These are phyloP conservation scores for Starmera stellimalicola DNA, from an alignment of 1,139 yeast species.

Conservation along the genomic window DNA sequence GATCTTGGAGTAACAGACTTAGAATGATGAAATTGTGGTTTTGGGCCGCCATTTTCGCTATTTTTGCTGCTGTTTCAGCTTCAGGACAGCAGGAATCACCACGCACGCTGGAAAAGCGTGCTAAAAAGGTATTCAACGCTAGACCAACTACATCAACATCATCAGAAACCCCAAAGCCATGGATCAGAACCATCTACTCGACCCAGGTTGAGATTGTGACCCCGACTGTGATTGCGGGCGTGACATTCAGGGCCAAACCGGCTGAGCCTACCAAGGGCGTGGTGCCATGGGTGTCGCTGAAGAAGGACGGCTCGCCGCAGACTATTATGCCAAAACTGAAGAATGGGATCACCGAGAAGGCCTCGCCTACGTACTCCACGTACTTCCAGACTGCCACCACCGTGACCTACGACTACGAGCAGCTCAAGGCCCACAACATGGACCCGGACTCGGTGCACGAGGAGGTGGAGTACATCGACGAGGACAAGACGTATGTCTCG, in stretches of 20 bases:
- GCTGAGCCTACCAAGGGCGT: slow-evolving; percentile 51
- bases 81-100: neutral
- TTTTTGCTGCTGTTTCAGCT: neutral
- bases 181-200: slow-evolving; percentile 66
- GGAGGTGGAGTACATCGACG: slow-evolving; percentile 48
- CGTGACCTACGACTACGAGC: slow-evolving; percentile 42
- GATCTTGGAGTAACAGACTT: too few relatives aligned
- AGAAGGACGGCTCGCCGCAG: slow-evolving; percentile 73
- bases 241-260: slow-evolving; percentile 71
- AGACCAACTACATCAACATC: slow-evolving; percentile 22
- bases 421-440: slow-evolving; percentile 64
- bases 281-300: slow-evolving; percentile 73
- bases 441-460: slow-evolving; percentile 44
- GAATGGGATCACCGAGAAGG: slow-evolving; percentile 57
- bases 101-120: slow-evolving; percentile 10
- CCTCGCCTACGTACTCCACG: slow-evolving; percentile 65
- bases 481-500: slow-evolving; percentile 58
- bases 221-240: slow-evolving; percentile 76
- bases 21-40: too few relatives aligned
- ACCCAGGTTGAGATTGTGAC: slow-evolving; percentile 54
- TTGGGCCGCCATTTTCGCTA: too few relatives aligned
- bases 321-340: slow-evolving; percentile 68
- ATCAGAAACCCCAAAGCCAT: slow-evolving; percentile 41
- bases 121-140: slow-evolving; percentile 20
- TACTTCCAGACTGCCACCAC: slow-evolving; percentile 69